These are phyloP conservation scores for Rubroshorea leprosula DNA, from an alignment of 345 rosid genomes.

Conservation along the genomic window DNA sequence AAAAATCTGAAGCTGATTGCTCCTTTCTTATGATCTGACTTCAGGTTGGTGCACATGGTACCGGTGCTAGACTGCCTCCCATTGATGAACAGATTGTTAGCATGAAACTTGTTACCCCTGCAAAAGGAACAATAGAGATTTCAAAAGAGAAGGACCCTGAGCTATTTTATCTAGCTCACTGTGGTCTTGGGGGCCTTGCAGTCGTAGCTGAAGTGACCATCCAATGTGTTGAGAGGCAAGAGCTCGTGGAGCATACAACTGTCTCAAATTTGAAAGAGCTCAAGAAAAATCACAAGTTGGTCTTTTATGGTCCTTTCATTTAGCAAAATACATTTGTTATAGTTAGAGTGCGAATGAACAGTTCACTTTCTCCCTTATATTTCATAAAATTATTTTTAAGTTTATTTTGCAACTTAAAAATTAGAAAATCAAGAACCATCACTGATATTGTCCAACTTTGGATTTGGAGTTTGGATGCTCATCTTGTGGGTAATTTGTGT, in stretches of 20 bases:
- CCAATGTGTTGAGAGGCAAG: slow-evolving; percentile 87
- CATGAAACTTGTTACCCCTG: slow-evolving; percentile 94
- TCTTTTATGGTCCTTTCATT: slow-evolving; percentile 8
- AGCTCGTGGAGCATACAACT: slow-evolving; percentile 88
- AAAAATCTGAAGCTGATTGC: not conserved
- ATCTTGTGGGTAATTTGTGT: not conserved
- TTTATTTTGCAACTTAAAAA: slow-evolving; percentile 1
- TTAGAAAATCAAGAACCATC: slow-evolving; percentile 3
- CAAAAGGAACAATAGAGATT: slow-evolving; percentile 81
- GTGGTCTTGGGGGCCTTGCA: slow-evolving; percentile 95
- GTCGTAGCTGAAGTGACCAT: slow-evolving; percentile 96
- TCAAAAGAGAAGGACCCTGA: slow-evolving; percentile 85
- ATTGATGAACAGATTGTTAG: slow-evolving; percentile 91
- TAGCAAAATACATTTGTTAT: no score
- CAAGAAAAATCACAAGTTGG: slow-evolving; percentile 89
- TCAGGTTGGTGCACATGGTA: slow-evolving; percentile 97
- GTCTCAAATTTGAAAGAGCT: slow-evolving; percentile 67
- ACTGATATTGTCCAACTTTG: no score
- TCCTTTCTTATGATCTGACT: slow-evolving; percentile 10
- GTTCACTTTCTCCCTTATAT: no score
- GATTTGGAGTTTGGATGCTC: no score
- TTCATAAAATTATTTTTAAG: no score
- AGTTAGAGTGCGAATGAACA: no score
- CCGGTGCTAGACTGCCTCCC: slow-evolving; percentile 93
- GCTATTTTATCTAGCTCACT: slow-evolving; percentile 81